Evolutionary conservation across 2,329 filamentous ascomycete species (phyloP).

Genomic region (Alternaria arbusti): DNA sequence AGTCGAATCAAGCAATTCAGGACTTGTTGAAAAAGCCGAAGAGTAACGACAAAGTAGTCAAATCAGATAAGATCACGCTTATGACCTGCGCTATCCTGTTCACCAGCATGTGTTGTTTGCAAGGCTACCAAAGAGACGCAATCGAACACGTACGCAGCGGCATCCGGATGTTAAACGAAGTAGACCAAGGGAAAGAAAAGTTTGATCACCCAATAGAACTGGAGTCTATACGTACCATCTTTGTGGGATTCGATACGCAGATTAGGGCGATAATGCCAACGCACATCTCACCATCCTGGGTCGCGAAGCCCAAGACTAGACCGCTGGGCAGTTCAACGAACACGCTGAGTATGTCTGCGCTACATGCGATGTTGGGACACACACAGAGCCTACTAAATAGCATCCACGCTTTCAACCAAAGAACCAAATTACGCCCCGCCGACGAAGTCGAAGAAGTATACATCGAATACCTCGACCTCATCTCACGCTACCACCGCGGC

Average conservation of each 20-base stretch:
- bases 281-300: slow-evolving; percentile 27
- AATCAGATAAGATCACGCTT: slow-evolving; percentile 34
- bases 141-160: slow-evolving; percentile 41
- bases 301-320: slow-evolving; percentile 23
- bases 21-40: slow-evolving; percentile 22
- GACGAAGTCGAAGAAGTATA: slow-evolving; percentile 21
- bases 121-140: slow-evolving; percentile 38
- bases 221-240: slow-evolving; percentile 35
- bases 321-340: neutral
- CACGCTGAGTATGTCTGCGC: slow-evolving; percentile 12
- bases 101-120: slow-evolving; percentile 40
- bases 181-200: slow-evolving; percentile 19
- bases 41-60: neutral
- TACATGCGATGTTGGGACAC: slow-evolving; percentile 20
- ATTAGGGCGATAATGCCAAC: slow-evolving; percentile 37
- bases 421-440: slow-evolving; percentile 11
- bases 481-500: slow-evolving; percentile 13
- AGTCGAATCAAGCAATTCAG: slow-evolving; percentile 41
- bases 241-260: slow-evolving; percentile 40
- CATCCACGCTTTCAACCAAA: slow-evolving; percentile 34
- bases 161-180: slow-evolving; percentile 38
- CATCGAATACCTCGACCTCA: slow-evolving; percentile 6
- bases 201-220: slow-evolving; percentile 32
- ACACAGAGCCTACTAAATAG: slow-evolving; percentile 33
- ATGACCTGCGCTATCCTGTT: slow-evolving; percentile 43